Evolutionary conservation across 2,329 filamentous ascomycete species (phyloP).

Genomic region (Raffaelea deltoideospora): DNA sequence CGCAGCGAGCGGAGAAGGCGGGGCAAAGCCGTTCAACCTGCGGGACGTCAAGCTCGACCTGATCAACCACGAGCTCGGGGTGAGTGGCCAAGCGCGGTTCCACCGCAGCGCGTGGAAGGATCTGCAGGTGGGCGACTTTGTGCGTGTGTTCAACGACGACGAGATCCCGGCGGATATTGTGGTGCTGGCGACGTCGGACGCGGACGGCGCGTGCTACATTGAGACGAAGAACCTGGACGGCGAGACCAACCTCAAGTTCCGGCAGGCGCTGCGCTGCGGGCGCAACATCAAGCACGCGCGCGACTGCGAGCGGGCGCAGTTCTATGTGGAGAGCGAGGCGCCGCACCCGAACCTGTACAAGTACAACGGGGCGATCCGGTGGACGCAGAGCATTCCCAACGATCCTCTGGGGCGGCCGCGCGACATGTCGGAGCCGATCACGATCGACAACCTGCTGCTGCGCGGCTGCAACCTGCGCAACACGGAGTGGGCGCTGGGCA

Average conservation of each 20-base stretch:
- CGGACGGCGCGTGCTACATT: slow-evolving; percentile 89
- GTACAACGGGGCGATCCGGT: slow-evolving; percentile 80
- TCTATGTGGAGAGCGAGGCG: slow-evolving; percentile 75
- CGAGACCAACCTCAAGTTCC: slow-evolving; percentile 93
- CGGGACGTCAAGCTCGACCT: slow-evolving; percentile 39
- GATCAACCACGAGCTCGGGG: slow-evolving; percentile 54
- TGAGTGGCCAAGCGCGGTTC: slow-evolving; percentile 63
- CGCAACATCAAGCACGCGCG: slow-evolving; percentile 71
- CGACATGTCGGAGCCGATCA: slow-evolving; percentile 82
- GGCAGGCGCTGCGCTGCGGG: slow-evolving; percentile 77
- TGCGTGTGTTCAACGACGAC: slow-evolving; percentile 91
- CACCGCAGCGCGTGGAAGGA: slow-evolving; percentile 93
- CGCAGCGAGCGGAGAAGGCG: no score
- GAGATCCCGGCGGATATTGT: slow-evolving; percentile 89
- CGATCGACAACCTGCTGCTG: slow-evolving; percentile 88
- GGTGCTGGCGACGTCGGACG: slow-evolving; percentile 81
- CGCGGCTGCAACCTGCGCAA: slow-evolving; percentile 89
- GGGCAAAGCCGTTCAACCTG: no score
- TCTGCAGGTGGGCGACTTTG: slow-evolving; percentile 86
- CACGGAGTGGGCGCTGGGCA: slow-evolving; percentile 86
- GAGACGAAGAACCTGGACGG: slow-evolving; percentile 98
- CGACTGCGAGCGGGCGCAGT: slow-evolving; percentile 82
- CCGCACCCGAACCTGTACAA: slow-evolving; percentile 91
- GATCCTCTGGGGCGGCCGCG: slow-evolving; percentile 46
- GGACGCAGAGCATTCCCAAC: slow-evolving; percentile 55